Evolutionary conservation across 2,329 filamentous ascomycete genomes (phyloP), one percentile per base, ranked within the genome.

Genomic region (Phialocephala sp.): DNA sequence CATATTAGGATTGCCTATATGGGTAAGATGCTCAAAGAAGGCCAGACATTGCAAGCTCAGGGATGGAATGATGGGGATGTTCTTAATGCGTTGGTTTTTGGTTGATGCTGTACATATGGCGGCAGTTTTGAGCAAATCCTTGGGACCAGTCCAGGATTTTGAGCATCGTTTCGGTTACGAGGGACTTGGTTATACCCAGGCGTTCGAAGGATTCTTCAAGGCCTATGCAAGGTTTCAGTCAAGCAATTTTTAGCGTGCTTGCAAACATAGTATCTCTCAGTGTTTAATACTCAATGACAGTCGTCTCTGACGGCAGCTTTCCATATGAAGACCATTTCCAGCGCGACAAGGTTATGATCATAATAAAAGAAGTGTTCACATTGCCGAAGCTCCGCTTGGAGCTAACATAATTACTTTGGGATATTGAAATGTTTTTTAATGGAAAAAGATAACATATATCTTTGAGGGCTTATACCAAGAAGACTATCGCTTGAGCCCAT

Each of bases 1-100:
- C 85, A 83, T 57, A 81, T 97, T 59, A 87, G 87, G 62, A 85
- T 97, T 66, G 89, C 88, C 22, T 96, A 97, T 76, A 84, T 95
- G 78, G 94, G 94, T 71, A 92, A 89, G 75, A 86, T 94, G 59
- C 84, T 97, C 55, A 88, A 89, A 69, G 91, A 94, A 69, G 83
- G 84, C 62, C 76, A 85, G 22, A 84, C 89, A 0, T 80, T 97
- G 20, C 77, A 82, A 54, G 84, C 85, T 2, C 90, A 95, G 72
- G 91, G 90, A 58, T 97, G 92, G 91, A 86, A 88, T 72, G 83
- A 85, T 67, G 91, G 88, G 41, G 85, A 95, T 74, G 82, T 95
- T 39, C 80, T 97, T 62, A 95, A 94, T 76, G 93, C 90, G 24
- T 81, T 95, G 65, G 86, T 95, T 3, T 74, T 75, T 61, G 68